Evolutionary conservation across 2,329 filamentous ascomycete species (phyloP), one percentile per base, ranked within the genome.

Genomic region (Berkeleyomyces rouxiae): DNA sequence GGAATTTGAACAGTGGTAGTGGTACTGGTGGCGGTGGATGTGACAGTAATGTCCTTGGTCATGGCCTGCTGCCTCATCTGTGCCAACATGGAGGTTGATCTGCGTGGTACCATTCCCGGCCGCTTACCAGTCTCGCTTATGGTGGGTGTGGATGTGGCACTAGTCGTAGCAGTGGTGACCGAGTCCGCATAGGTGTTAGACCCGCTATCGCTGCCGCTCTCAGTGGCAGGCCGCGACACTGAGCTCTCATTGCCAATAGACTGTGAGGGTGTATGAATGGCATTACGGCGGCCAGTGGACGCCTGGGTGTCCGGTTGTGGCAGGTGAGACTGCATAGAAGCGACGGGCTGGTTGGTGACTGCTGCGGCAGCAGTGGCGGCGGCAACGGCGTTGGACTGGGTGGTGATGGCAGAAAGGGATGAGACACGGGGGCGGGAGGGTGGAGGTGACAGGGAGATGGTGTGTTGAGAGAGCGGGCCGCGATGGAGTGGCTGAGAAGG

Each of bases 51-150:
- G 43, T 61, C 59, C 13, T 64, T 61, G 42, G 36, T 61, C 9
- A 43, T 42, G 7, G 44, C 57, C 4, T 61, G 58, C 43, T 64
- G 58, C 33, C 49, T 57, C 51, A 61, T 46, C n/a, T 64, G 51
- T 2, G 63, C 57, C n/a, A 64, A 23, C 51, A 64, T 61, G 6
- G 62, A 64, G 2, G 62, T 64, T 39, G 62, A 64, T 47, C 62
- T 44, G 36, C 62, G 62, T 7, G 62, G 62, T 4, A 64, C 62
- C 42, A 64, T 64, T 10, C 42, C 59, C 1, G 59, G 63, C 10
- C 63, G 63, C 43, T 61, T 57, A 23, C 40, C 57, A n/a, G 44
- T 31, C 13, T 42, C 49, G 31, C 43, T 53, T 3, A 43, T 55
- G 7, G 57, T 62, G 4, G 60, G 51, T 7, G 40, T 55, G 16